A percentile compares a stretch with the other conserved stretches of the same genome.
phyloP scores from a whole-genome alignment of 2,329 filamentous ascomycete genomes.

The Verticillium dahliae region DNA sequence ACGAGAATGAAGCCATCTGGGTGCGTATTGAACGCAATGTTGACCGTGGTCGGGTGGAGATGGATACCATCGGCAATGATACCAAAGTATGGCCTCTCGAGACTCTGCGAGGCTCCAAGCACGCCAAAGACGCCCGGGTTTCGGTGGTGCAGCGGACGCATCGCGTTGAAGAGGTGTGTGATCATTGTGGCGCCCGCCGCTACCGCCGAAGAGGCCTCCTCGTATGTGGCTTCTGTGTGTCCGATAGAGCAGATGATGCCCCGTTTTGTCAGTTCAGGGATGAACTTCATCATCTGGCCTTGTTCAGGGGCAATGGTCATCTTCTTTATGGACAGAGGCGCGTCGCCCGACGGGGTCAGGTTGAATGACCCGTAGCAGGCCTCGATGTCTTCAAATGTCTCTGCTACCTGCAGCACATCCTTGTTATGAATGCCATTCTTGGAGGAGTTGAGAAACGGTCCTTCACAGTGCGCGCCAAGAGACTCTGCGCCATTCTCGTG shows the following conservation, averaged over 20 bases:
- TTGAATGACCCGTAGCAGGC: conserved; percentile 69
- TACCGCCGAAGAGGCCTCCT: conserved; percentile 67
- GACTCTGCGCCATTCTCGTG: conserved; percentile 73
- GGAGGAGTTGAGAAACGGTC: conserved; percentile 74
- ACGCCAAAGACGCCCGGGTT: conserved; percentile 88
- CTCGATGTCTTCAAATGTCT: conserved; percentile 59
- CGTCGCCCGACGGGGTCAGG: conserved; percentile 30
- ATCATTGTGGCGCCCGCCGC: conserved; percentile 79
- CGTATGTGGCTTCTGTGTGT: conserved; percentile 82
- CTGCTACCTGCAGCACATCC: conserved; percentile 60
- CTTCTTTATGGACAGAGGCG: conserved; percentile 57
- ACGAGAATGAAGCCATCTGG: conserved; percentile 81
- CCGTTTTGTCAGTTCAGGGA: conserved; percentile 56
- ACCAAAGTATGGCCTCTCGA: conserved; percentile 69
- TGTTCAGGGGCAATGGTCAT: conserved; percentile 83
- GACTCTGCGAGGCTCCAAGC: conserved; percentile 58
- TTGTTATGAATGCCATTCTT: conserved; percentile 84
- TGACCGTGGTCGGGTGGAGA: conserved; percentile 79
- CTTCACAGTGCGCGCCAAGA: conserved; percentile 84
- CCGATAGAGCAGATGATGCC: conserved; percentile 76
- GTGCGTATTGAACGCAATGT: conserved; percentile 83
- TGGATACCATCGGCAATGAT: conserved; percentile 90
- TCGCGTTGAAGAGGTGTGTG: conserved; percentile 90
- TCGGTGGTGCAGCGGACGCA: conserved; percentile 83
- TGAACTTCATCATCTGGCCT: conserved; percentile 62